Conservation (phyloP, 371 early-diverging fungal genomes). For the Actinomortierella wolfii region DNA sequence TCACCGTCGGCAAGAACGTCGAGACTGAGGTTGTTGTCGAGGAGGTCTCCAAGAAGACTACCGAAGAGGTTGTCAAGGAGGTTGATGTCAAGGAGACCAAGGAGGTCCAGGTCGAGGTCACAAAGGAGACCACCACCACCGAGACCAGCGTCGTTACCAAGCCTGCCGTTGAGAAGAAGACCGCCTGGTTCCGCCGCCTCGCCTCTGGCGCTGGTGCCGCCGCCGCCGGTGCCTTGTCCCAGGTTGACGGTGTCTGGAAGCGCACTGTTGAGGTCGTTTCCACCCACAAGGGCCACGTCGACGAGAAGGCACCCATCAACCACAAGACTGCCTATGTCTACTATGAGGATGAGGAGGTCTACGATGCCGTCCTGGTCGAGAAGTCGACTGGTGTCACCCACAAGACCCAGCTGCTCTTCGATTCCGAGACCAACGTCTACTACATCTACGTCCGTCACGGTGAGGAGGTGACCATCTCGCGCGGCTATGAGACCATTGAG, state of each 20-base stretch:
- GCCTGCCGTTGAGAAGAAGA: conserved; percentile 9
- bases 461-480: conserved; percentile 14
- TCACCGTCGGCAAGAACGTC: not conserved
- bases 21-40: conserved; percentile 2
- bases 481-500: conserved; percentile 22
- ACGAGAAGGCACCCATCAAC: conserved; percentile 8
- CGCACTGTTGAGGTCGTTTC: conserved; percentile 22
- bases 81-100: no score
- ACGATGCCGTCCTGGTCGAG: conserved; percentile 15
- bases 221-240: conserved; percentile 3
- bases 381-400: conserved; percentile 18
- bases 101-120: not conserved
- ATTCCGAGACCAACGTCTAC: conserved; percentile 13
- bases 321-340: conserved; percentile 17
- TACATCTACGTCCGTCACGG: conserved; percentile 21
- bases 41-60: not conserved
- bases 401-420: conserved; percentile 20
- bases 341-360: conserved; percentile 19
- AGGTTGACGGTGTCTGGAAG: conserved; percentile 23
- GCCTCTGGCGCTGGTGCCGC: conserved; percentile 8
- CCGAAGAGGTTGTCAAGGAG: not conserved
- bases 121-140: not conserved
- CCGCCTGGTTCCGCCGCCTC: conserved; percentile 18
- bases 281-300: conserved; percentile 20
- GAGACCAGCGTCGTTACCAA: not conserved